Evolutionary conservation across 2,329 filamentous ascomycete genomes (phyloP).

Genomic region (Epichloe brachyelytri): DNA sequence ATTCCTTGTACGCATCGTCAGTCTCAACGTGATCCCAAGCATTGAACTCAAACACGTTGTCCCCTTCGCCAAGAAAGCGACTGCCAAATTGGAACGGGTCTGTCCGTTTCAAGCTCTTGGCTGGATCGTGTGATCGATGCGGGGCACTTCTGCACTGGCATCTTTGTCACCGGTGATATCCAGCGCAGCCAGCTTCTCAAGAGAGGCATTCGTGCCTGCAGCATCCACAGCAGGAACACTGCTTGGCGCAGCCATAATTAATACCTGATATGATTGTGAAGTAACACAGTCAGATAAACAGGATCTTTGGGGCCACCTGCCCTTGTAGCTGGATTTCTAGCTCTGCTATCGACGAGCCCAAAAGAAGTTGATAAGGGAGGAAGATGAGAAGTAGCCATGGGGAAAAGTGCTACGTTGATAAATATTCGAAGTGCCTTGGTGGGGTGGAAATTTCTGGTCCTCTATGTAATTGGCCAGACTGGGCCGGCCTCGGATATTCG

Average conservation of each 20-base stretch:
- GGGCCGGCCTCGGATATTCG: slow-evolving; percentile 4
- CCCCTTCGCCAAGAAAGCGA: slow-evolving; percentile 67
- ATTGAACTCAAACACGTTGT: slow-evolving; percentile 94
- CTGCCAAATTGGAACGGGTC: slow-evolving; percentile 96
- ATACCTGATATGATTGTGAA: background rate
- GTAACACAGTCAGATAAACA: background rate
- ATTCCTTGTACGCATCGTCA: slow-evolving; percentile 76
- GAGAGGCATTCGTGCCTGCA: slow-evolving; percentile 9
- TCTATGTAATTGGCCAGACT: background rate
- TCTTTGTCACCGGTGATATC: slow-evolving; percentile 7
- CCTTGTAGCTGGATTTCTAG: background rate
- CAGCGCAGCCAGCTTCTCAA: slow-evolving; percentile 15
- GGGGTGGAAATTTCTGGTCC: background rate
- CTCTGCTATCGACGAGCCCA: background rate
- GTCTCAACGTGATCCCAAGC: slow-evolving; percentile 98
- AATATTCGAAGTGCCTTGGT: background rate
- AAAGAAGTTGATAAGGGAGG: background rate
- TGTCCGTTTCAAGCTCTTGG: slow-evolving; percentile 67
- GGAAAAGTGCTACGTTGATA: background rate
- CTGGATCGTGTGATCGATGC: slow-evolving; percentile 58
- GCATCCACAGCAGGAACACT: slow-evolving; percentile 10
- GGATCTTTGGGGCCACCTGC: background rate
- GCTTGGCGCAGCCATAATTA: slow-evolving; percentile 9
- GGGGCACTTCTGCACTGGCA: slow-evolving; percentile 27
- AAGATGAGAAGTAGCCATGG: background rate